Evolutionary conservation across 352 stramenopile species (phyloP), one percentile per base, ranked within the genome.

Genomic region (Phytophthora rubi): DNA sequence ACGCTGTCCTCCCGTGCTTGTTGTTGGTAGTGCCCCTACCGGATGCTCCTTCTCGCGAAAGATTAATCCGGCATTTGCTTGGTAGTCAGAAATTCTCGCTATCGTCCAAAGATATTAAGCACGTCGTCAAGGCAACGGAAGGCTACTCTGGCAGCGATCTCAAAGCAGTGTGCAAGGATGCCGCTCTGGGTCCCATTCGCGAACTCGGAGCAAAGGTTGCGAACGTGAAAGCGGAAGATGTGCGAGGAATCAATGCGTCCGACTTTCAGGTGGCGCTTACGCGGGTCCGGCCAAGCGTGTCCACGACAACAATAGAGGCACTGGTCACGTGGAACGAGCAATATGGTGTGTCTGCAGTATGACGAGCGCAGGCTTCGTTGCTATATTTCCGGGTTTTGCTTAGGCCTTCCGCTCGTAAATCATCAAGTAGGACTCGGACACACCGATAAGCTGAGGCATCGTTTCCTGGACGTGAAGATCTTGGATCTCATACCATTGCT

Each of bases 401-500:
- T 85, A 91, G 72, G 76, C 62, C 71, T 94, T 92, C 52, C 86
- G 76, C 63, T 94, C 89, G 76, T 97, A 98, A 60, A 97, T 87
- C 80, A 97, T 89, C 78, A 98, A 83, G 74, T 97, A 97, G 53
- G 90, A 93, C 65, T 99, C 97, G 37, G 91, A 98, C n/a, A 99
- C 81, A 15, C 96, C 97, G 72, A 99, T 99, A 44, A 99, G 88
- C 77, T 99, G 97, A 12, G 98, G 95, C 88, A 99, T 98, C 9
- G 96, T 99, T 76, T 99, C 94, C 59, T 97, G 89, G 7, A 99
- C 97, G 60, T 99, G 92, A 21, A 99, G 80, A 70, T 99, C 97
- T 70, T 99, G 96, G 47, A 99, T 98, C 69, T 99, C 98, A 75
- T 99, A 99, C 98, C 97, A 99, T 65, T 99, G 95, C 52, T 98